Evolutionary conservation across 2,329 filamentous ascomycete species (phyloP).

Genomic region (Alternaria atra): DNA sequence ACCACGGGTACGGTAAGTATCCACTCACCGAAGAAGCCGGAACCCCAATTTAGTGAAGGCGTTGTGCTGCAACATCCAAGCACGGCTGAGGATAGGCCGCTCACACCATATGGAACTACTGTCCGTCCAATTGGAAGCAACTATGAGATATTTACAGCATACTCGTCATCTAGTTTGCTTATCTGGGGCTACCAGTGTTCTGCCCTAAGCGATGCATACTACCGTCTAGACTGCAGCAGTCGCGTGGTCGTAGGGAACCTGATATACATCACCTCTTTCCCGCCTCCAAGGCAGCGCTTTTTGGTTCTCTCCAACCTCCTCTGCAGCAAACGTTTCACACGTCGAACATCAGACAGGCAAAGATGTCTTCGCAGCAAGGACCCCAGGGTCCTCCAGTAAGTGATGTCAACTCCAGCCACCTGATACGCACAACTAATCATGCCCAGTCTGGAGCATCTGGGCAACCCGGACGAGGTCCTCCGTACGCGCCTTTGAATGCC

Average conservation of each 20-base stretch:
- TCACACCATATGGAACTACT: constrained; percentile 14
- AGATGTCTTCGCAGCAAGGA: constrained; percentile 23
- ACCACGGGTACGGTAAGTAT: constrained; percentile 6
- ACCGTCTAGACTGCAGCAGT: constrained; percentile 25
- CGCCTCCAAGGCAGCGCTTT: constrained; percentile 8
- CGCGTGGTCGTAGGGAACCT: constrained; percentile 17
- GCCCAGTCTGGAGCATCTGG: constrained; percentile 14
- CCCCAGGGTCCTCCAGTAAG: constrained; percentile 18
- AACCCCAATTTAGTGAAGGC: constrained; percentile 24
- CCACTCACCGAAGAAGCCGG: constrained; percentile 15
- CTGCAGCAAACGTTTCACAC: constrained; percentile 11
- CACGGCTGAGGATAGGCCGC: constrained; percentile 14
- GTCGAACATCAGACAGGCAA: constrained; percentile 5
- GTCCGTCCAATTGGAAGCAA: constrained; percentile 27
- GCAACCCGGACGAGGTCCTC: constrained; percentile 26
- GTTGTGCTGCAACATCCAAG: constrained; percentile 16
- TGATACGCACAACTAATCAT: constrained; percentile 11
- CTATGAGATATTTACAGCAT: constrained; percentile 21
- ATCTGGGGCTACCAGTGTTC: constrained; percentile 23
- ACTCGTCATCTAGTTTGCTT: constrained; percentile 36
- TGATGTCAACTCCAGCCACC: not conserved
- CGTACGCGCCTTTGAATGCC: constrained; percentile 40
- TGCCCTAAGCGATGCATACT: constrained; percentile 28
- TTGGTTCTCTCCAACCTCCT: constrained; percentile 17
- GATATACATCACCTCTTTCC: constrained; percentile 32